Evolutionary conservation across 2,329 filamentous ascomycete species (phyloP), one percentile per base, ranked within the genome.

Genomic region (Myriosclerotinia curreyana): DNA sequence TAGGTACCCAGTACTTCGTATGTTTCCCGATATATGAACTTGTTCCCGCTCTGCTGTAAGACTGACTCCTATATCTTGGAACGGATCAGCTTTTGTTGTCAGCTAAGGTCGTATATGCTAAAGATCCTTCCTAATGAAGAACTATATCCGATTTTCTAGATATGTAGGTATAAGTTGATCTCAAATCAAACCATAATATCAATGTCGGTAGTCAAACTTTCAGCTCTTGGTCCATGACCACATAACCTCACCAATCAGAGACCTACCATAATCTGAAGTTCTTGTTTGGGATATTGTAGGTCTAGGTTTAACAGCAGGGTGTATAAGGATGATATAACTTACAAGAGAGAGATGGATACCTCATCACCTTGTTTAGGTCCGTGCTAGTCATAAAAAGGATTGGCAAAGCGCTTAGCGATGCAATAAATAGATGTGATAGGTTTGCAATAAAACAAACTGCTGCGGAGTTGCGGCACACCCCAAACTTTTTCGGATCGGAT

Each of bases 11-110:
- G 14, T n/a, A n/a, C n/a, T n/a, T n/a, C 20, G 25, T 46, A 46
- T 28, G 14, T 48, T 31, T 58, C 42, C 31, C 40, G 28, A 15
- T 55, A 20, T 40, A 42, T 34, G 59, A 28, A 42, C n/a, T 28
- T 25, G 25, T 54, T 54, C 38, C 36, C 36, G 36, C 40, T 42
- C 38, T 52, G 48, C 60, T 55, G 49, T 34, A 62, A 62, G 25
- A 55, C 34, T 42, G 15, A 6, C 15, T 31, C 28, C 40, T 25
- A 54, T 42, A 20, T 62, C 50, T 54, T 55, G 31, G 17, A 44
- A 34, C n/a, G 50, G 50, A 62, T 62, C 60, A 62, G 60, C 49
- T 54, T 28, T 58, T 22, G 34, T 44, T 42, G 51, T 62, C 60
- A 62, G 50, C 60, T 28, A 55, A 55, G 28, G 50, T 62, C 28